phyloP scores from a whole-genome alignment of 2,329 filamentous ascomycete species.

The Onygena corvina region DNA sequence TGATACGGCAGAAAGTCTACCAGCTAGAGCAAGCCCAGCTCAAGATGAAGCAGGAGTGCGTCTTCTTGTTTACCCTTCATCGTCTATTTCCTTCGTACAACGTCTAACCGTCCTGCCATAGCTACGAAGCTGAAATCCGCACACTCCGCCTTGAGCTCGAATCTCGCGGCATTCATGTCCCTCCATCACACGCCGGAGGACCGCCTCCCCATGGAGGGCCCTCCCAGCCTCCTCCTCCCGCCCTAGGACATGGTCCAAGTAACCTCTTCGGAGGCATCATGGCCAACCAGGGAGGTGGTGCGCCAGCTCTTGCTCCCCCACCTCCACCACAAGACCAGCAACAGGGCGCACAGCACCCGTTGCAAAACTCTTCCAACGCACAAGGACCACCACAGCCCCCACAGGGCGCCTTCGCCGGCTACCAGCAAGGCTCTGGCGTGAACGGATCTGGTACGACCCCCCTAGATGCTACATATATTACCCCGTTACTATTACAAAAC shows the following conservation, averaged over 20 bases:
- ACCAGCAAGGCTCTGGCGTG: slow-evolving; percentile 51
- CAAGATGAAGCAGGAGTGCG: slow-evolving; percentile 81
- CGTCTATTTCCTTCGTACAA: neutral
- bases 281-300: slow-evolving; percentile 75
- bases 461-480: slow-evolving; percentile 2
- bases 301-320: slow-evolving; percentile 68
- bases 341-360: slow-evolving; percentile 43
- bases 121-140: slow-evolving; percentile 85
- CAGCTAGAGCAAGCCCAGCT: slow-evolving; percentile 83
- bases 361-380: slow-evolving; percentile 47
- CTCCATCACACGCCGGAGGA: slow-evolving; percentile 58
- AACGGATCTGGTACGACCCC: slow-evolving; percentile 44
- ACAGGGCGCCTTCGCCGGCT: slow-evolving; percentile 56
- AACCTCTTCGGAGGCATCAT: slow-evolving; percentile 95
- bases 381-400: slow-evolving; percentile 59
- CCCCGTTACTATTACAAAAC: slow-evolving; percentile 27
- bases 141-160: slow-evolving; percentile 81
- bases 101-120: slow-evolving; percentile 28
- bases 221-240: slow-evolving; percentile 69
- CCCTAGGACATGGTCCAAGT: slow-evolving; percentile 75
- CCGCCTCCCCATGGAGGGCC: slow-evolving; percentile 67
- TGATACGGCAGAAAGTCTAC: slow-evolving; percentile 87
- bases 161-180: slow-evolving; percentile 50
- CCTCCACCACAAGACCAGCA: slow-evolving; percentile 55
- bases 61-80: slow-evolving; percentile 14